These are phyloP conservation scores for Neotropicomus parvogracilis DNA, from an alignment of 1,284 basidiomycete genomes.

Conservation along the genomic window DNA sequence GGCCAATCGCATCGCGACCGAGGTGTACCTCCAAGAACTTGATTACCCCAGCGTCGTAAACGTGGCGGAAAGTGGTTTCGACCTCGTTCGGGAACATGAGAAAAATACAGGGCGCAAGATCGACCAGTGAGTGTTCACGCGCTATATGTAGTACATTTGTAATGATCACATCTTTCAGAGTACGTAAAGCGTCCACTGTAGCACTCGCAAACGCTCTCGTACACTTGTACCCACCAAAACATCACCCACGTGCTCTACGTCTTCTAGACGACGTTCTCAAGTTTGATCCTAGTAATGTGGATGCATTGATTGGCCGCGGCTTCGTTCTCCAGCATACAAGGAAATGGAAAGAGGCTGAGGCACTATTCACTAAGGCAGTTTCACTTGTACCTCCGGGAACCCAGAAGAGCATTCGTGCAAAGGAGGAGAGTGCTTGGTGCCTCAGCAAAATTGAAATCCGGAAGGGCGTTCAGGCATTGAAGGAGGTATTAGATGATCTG, in stretches of 20 bases:
- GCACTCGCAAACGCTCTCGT: slow-evolving; percentile 74
- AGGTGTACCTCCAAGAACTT: slow-evolving; percentile 68
- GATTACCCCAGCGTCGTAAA: slow-evolving; percentile 79
- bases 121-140: slow-evolving; percentile 40
- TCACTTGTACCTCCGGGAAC: slow-evolving; percentile 45
- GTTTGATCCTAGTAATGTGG: slow-evolving; percentile 58
- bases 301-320: slow-evolving; percentile 72
- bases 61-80: slow-evolving; percentile 67
- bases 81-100: slow-evolving; percentile 56
- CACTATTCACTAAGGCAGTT: slow-evolving; percentile 56
- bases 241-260: slow-evolving; percentile 76
- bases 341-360: slow-evolving; percentile 70
- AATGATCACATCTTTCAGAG: slow-evolving; percentile 37
- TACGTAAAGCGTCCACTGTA: slow-evolving; percentile 59
- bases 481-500: slow-evolving; percentile 55
- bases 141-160: background rate
- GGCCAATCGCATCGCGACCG: slow-evolving; percentile 66
- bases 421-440: slow-evolving; percentile 88
- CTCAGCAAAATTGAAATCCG: slow-evolving; percentile 55
- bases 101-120: slow-evolving; percentile 57
- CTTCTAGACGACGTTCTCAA: slow-evolving; percentile 73
- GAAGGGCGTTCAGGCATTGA: slow-evolving; percentile 54
- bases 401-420: slow-evolving; percentile 60
- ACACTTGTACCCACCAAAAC: slow-evolving; percentile 85
- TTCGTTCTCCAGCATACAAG: slow-evolving; percentile 65